These are phyloP conservation scores for Neoconidiobolus thromboides DNA, from an alignment of 371 early-diverging fungal genomes.

Conservation along the genomic window DNA sequence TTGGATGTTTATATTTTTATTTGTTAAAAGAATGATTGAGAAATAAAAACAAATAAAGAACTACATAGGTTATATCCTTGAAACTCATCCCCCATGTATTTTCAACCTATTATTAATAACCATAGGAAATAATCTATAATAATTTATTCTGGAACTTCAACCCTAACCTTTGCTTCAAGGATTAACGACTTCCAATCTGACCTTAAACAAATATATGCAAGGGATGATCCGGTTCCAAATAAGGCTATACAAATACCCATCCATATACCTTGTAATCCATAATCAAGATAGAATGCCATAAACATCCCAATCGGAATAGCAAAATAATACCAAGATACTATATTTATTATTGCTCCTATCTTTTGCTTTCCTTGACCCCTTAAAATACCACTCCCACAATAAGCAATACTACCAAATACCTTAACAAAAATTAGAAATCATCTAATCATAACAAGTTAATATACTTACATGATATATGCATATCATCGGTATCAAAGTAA, in stretches of 20 bases:
- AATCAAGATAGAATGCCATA: neutral
- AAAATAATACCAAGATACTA: neutral
- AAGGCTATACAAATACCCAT: conserved; percentile 1
- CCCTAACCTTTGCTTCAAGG: no score
- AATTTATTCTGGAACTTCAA: no score
- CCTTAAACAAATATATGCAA: neutral
- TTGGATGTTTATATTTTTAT: no score
- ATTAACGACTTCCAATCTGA: neutral
- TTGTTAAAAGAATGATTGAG: no score
- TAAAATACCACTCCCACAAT: neutral
- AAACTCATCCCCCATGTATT: no score
- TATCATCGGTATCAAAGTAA: conserved; percentile 46
- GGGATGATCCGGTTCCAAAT: neutral
- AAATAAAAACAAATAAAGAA: no score
- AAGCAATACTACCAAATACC: conserved; percentile 7
- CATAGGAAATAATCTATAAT: no score
- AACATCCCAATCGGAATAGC: conserved; percentile 1
- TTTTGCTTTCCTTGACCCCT: conserved; percentile 5
- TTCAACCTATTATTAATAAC: no score
- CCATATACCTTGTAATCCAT: neutral
- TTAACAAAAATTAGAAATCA: conserved; percentile 55
- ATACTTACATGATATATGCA: conserved; percentile 56
- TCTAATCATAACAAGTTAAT: conserved; percentile 30
- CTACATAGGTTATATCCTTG: no score
- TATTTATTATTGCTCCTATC: conserved; percentile 2